Conservation (phyloP, 805 yeast species). For the Clavispora santaluciae region DNA sequence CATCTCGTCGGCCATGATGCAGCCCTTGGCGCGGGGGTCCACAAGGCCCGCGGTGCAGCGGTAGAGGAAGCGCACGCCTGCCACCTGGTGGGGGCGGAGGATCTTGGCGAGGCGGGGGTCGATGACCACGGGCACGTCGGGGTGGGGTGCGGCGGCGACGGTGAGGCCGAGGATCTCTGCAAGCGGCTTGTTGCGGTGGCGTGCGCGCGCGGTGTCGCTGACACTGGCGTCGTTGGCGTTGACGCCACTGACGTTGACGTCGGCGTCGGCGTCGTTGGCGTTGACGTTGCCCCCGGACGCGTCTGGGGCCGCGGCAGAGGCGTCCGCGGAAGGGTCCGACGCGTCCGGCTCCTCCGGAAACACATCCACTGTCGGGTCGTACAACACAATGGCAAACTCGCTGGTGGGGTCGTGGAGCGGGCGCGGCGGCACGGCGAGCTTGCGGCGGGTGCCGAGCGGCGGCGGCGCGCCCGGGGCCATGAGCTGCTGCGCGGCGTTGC, state of each 20-base stretch:
- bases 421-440: slow-evolving; percentile 69
- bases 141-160: slow-evolving; percentile 48
- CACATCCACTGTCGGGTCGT: slow-evolving; percentile 88
- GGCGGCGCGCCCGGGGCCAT: slow-evolving; percentile 49
- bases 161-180: slow-evolving; percentile 79
- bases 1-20: slow-evolving; percentile 98
- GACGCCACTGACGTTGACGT: too few relatives aligned
- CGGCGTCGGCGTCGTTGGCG: too few relatives aligned
- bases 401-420: slow-evolving; percentile 94
- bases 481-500: slow-evolving; percentile 28
- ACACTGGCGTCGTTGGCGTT: background rate
- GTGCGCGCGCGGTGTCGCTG: slow-evolving; percentile 8
- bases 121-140: slow-evolving; percentile 92
- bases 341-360: slow-evolving; percentile 32
- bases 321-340: slow-evolving; percentile 9
- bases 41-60: slow-evolving; percentile 86
- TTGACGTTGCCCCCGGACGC: background rate
- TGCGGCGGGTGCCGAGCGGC: slow-evolving; percentile 76
- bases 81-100: slow-evolving; percentile 92
- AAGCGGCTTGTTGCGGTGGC: slow-evolving; percentile 44
- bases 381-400: slow-evolving; percentile 89
- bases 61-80: slow-evolving; percentile 88
- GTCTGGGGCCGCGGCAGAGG: slow-evolving; percentile 11
- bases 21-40: slow-evolving; percentile 82
- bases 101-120: slow-evolving; percentile 84